These are phyloP conservation scores for Paraurostyla sp. DNA, from an alignment of 73 alveolate genomes.

Conservation along the genomic window DNA sequence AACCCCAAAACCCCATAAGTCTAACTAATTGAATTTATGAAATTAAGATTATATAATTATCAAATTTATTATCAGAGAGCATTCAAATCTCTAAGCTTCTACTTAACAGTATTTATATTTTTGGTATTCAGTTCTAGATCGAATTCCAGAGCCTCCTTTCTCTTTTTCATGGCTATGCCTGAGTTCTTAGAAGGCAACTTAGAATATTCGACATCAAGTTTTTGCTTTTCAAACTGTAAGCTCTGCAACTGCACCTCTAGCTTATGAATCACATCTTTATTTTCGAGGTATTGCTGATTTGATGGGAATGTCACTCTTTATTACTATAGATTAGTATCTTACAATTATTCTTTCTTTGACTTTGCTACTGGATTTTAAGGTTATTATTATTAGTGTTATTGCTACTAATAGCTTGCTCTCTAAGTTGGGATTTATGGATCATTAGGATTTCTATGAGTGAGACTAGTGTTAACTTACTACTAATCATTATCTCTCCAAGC, in stretches of 20 bases:
- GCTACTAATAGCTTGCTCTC: not conserved
- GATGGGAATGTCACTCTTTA: constrained; percentile 54
- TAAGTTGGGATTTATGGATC: too few species aligned
- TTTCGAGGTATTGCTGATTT: constrained; percentile 21
- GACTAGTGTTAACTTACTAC: not conserved
- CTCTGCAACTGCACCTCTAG: constrained; percentile 7
- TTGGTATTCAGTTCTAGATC: constrained; percentile 29
- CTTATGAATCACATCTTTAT: not conserved
- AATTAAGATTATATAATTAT: too few species aligned
- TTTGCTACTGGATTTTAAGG: not conserved
- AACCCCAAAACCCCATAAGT: too few species aligned
- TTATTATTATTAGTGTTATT: not conserved
- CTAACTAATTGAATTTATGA: too few species aligned
- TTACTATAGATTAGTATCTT: not conserved
- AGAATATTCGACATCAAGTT: constrained; percentile 34
- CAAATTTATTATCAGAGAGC: constrained; percentile 54
- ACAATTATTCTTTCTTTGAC: not conserved
- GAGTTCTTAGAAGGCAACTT: constrained; percentile 14
- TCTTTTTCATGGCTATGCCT: constrained; percentile 26
- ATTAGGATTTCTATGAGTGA: too few species aligned
- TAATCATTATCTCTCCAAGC: constrained; percentile 16
- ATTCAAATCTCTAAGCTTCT: constrained; percentile 41
- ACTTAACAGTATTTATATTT: constrained; percentile 43
- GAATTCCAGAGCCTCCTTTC: constrained; percentile 43
- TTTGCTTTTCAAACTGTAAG: constrained; percentile 43